Evolutionary conservation across 805 yeast species (phyloP).

Genomic region (Debaryomyces hansenii): DNA sequence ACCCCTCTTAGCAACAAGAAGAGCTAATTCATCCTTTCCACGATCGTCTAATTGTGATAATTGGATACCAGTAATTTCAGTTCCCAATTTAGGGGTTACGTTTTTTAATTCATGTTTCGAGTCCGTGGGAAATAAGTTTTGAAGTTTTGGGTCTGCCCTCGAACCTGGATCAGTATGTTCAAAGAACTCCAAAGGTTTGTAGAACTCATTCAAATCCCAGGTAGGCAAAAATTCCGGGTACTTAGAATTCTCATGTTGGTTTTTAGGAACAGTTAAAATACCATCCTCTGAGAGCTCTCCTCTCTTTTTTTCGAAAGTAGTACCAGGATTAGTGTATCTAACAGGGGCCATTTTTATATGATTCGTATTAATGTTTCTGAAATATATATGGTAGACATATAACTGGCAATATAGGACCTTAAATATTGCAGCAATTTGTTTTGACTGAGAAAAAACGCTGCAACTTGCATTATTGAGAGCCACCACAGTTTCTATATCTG

Average conservation of each 20-base stretch:
- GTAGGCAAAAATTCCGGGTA: constrained; percentile 29
- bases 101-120: constrained; percentile 29
- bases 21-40: constrained; percentile 68
- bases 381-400: too few relatives aligned
- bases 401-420: too few relatives aligned
- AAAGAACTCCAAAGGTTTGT: constrained; percentile 51
- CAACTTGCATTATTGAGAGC: too few relatives aligned
- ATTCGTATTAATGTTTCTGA: too few relatives aligned
- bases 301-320: not conserved
- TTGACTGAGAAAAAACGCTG: too few relatives aligned
- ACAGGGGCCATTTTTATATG: constrained; percentile 9
- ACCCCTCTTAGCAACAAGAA: constrained; percentile 65
- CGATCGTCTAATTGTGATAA: constrained; percentile 50
- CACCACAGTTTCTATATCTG: too few relatives aligned
- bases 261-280: constrained; percentile 11
- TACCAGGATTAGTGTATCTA: constrained; percentile 2
- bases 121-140: constrained; percentile 46
- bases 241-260: constrained; percentile 15
- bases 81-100: constrained; percentile 71
- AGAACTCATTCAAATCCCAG: constrained; percentile 40
- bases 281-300: constrained; percentile 6
- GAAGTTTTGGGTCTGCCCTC: constrained; percentile 54
- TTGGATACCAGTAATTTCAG: constrained; percentile 61
- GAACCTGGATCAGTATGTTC: constrained; percentile 59
- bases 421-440: too few relatives aligned